Conservation (phyloP, 2,329 filamentous ascomycete species). For the Botrytis fragariae region DNA sequence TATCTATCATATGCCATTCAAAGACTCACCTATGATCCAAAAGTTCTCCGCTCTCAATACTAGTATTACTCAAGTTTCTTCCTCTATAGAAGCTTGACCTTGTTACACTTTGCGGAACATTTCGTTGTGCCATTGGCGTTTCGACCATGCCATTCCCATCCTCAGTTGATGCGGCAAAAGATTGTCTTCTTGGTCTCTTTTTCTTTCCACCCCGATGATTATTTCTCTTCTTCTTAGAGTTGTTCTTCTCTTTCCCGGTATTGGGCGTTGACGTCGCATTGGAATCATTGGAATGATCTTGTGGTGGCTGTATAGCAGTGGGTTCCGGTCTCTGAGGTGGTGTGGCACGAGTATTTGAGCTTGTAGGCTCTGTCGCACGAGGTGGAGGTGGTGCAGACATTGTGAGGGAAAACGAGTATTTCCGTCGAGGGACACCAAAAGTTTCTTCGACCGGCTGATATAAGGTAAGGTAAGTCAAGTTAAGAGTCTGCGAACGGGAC, state of each 20-base stretch:
- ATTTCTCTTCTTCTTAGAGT: constrained; percentile 62
- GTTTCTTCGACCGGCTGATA: background rate
- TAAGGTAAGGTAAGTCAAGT: background rate
- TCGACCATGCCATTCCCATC: constrained; percentile 39
- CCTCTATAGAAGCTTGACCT: constrained; percentile 49
- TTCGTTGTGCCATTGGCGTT: constrained; percentile 40
- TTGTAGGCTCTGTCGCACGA: constrained; percentile 21
- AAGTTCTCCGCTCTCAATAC: constrained; percentile 83
- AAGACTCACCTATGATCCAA: constrained; percentile 75
- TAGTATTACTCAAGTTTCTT: constrained; percentile 73
- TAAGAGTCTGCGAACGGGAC: background rate
- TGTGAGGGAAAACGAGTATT: background rate
- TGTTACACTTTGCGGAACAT: constrained; percentile 31
- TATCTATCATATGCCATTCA: constrained; percentile 15
- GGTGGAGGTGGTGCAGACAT: constrained; percentile 30
- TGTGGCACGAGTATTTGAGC: constrained; percentile 21
- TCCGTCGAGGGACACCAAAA: background rate
- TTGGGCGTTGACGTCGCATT: constrained; percentile 28
- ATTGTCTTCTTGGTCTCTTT: constrained; percentile 72
- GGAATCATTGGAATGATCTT: constrained; percentile 22
- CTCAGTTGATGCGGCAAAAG: constrained; percentile 68
- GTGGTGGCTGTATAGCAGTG: constrained; percentile 30
- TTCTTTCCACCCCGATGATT: constrained; percentile 77
- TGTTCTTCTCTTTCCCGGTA: constrained; percentile 8
- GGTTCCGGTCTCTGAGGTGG: constrained; percentile 29